These are phyloP conservation scores for Chloranthus sessilifolius DNA, from an alignment of 164 flowering plant genomes.

Conservation along the genomic window DNA sequence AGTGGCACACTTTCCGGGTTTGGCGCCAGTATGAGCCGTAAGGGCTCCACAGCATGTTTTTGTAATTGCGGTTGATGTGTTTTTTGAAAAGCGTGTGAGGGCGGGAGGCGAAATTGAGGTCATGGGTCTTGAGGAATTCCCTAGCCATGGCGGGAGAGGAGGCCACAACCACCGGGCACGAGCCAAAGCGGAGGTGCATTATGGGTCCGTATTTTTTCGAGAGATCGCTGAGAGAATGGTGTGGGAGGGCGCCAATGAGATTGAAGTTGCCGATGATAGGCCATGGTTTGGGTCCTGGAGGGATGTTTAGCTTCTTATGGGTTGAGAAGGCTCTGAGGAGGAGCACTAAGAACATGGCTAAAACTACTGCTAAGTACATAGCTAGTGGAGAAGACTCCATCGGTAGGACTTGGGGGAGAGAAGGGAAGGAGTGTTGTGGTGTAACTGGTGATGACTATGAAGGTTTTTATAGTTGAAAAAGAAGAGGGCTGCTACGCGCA, in stretches of 20 bases:
- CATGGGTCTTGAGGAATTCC: slow-evolving; percentile 40
- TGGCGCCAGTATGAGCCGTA: slow-evolving; percentile 57
- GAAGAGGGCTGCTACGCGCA: no score
- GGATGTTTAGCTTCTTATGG: slow-evolving; percentile 5
- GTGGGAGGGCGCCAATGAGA: slow-evolving; percentile 42
- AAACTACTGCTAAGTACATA: no score
- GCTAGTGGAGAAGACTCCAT: no score
- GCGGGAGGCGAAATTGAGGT: slow-evolving; percentile 34
- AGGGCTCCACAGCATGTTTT: slow-evolving; percentile 37
- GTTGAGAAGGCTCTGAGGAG: slow-evolving; percentile 2
- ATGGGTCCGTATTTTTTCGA: slow-evolving; percentile 39
- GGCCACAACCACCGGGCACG: slow-evolving; percentile 30
- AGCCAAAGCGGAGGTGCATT: slow-evolving; percentile 40
- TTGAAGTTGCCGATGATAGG: slow-evolving; percentile 49
- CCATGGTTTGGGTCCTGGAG: slow-evolving; percentile 30
- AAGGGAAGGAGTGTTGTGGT: no score
- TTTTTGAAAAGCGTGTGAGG: slow-evolving; percentile 35
- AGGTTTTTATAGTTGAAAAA: no score
- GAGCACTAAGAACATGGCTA: no score
- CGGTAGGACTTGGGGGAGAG: no score
- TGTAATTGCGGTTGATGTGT: slow-evolving; percentile 41
- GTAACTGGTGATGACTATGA: no score
- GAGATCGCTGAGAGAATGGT: slow-evolving; percentile 32
- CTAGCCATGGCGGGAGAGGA: slow-evolving; percentile 36
- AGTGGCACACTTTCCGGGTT: slow-evolving; percentile 37